Percentiles rank a stretch among this genome's conserved stretches.
Conservation (phyloP, 768 basidiomycete genomes). For the Cystofilobasidium bisporidii region DNA sequence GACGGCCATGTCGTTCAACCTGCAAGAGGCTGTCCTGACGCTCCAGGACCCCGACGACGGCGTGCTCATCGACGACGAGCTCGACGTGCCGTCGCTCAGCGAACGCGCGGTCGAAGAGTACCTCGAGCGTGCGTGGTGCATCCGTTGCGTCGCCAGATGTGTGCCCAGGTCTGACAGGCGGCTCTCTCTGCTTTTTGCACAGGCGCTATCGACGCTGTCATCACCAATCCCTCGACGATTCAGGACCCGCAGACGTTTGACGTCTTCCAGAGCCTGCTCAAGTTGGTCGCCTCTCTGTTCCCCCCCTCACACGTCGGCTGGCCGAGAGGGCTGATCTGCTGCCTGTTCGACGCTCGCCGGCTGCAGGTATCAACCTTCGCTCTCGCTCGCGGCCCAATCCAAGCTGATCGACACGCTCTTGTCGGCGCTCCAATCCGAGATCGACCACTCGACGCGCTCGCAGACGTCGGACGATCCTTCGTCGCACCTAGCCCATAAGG, state of each 20-base stretch:
- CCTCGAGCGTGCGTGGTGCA: conserved; percentile 34
- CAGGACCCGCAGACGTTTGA: conserved; percentile 63
- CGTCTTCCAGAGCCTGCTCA: conserved; percentile 69
- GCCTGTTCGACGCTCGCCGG: conserved; percentile 25
- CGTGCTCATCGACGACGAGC: conserved; percentile 32
- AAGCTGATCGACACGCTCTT: conserved; percentile 80
- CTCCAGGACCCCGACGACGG: conserved; percentile 27
- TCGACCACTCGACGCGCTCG: conserved; percentile 62
- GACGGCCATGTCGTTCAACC: conserved; percentile 20
- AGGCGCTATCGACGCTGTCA: conserved; percentile 75
- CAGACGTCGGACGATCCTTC: conserved; percentile 54
- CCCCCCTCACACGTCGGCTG: neutral
- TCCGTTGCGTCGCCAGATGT: no score
- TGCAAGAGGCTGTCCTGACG: conserved; percentile 22
- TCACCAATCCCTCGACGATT: conserved; percentile 65
- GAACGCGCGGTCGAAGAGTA: conserved; percentile 25
- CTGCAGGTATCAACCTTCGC: conserved; percentile 50
- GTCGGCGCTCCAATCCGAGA: conserved; percentile 56
- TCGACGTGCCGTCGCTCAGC: conserved; percentile 36
- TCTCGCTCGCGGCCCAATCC: conserved; percentile 48
- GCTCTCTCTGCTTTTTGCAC: conserved; percentile 29
- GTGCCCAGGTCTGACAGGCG: neutral
- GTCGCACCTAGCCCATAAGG: conserved; percentile 59
- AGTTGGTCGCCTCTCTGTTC: conserved; percentile 39
- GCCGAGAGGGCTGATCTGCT: neutral